Percentiles rank a stretch among this genome's conserved stretches.
These are phyloP conservation scores for Cyanidioschyzon merolae DNA, from an alignment of 23 red algal species.

Conservation along the genomic window DNA sequence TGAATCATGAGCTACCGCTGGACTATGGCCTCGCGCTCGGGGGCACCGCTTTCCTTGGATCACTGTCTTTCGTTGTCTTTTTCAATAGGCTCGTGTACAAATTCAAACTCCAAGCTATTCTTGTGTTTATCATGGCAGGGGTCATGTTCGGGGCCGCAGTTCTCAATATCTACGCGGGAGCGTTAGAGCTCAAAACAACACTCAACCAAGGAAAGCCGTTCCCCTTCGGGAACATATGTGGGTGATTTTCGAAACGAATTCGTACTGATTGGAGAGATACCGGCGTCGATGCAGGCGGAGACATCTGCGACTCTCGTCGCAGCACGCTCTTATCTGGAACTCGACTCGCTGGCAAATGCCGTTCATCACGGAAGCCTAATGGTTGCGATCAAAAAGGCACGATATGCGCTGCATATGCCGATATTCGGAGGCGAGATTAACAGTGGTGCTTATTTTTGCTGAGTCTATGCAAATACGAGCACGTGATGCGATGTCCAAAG, in stretches of 20 bases:
- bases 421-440: too few relatives aligned
- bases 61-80: conserved; percentile 18
- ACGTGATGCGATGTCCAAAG: background rate
- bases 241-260: too few relatives aligned
- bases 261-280: too few relatives aligned
- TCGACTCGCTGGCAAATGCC: too few relatives aligned
- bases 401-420: too few relatives aligned
- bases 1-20: conserved; percentile 24
- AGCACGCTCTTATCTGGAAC: too few relatives aligned
- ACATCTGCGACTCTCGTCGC: too few relatives aligned
- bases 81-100: conserved; percentile 20
- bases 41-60: conserved; percentile 4
- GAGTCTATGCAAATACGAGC: background rate
- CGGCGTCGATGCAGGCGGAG: too few relatives aligned
- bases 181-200: background rate
- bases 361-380: too few relatives aligned
- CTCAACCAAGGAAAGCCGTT: conserved; percentile 14
- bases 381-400: too few relatives aligned
- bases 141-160: conserved; percentile 28
- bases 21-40: conserved; percentile 18
- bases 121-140: conserved; percentile 26
- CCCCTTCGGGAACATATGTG: conserved; percentile 18
- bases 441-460: too few relatives aligned
- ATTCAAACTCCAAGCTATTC: conserved; percentile 27
- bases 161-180: conserved; percentile 24